Percentiles rank a stretch among this genome's conserved stretches.
phyloP scores from a whole-genome alignment of 1,139 yeast genomes.

The Yamadazyma jaroonii region DNA sequence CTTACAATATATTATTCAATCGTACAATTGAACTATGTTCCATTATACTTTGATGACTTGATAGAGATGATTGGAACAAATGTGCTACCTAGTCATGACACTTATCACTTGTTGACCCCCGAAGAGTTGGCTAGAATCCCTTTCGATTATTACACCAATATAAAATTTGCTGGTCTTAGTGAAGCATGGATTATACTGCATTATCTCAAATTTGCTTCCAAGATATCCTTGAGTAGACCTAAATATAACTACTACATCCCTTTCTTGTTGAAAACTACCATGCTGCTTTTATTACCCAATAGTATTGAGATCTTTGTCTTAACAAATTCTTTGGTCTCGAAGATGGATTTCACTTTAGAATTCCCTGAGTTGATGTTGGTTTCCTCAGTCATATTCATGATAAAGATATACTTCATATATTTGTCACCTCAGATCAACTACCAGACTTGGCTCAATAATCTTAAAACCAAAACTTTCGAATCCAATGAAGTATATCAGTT shows the following conservation, averaged over 20 bases:
- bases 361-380: conserved; percentile 30
- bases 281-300: conserved; percentile 30
- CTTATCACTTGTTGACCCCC: conserved; percentile 21
- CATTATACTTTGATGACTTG: conserved; percentile 37
- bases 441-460: conserved; percentile 22
- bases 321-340: conserved; percentile 14
- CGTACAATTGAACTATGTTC: conserved; percentile 29
- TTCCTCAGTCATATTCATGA: conserved; percentile 22
- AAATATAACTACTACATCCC: conserved; percentile 31
- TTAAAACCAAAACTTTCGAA: conserved; percentile 19
- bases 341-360: background rate
- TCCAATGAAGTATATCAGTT: conserved; percentile 18
- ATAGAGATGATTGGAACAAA: conserved; percentile 28
- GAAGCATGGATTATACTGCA: conserved; percentile 3
- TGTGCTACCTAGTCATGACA: conserved; percentile 36
- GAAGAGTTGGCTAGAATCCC: conserved; percentile 5
- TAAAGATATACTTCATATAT: conserved; percentile 28
- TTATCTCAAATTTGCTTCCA: background rate
- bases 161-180: conserved; percentile 9
- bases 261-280: conserved; percentile 26
- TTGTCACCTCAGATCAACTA: conserved; percentile 14
- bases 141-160: conserved; percentile 17
- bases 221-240: background rate
- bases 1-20: conserved; percentile 39
- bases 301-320: conserved; percentile 27